Evolutionary conservation across 2,329 filamentous ascomycete species (phyloP).

Genomic region (Trichoderma aggressivum): DNA sequence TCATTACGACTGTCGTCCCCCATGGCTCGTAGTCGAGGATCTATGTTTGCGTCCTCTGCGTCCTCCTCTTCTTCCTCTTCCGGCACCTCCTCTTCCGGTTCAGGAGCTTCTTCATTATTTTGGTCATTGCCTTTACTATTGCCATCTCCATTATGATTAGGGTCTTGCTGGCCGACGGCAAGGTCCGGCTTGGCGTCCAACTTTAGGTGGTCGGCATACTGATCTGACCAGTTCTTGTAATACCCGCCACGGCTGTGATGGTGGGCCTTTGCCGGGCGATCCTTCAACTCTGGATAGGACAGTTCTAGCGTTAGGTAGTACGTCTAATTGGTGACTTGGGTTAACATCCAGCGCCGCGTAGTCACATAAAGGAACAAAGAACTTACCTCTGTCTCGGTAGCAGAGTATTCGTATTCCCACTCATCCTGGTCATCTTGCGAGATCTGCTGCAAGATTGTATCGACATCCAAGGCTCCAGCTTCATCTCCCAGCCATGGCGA

Average conservation of each 20-base stretch:
- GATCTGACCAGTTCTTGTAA: constrained; percentile 41
- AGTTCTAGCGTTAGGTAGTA: constrained; percentile 64
- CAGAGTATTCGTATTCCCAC: constrained; percentile 66
- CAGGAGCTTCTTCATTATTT: constrained; percentile 22
- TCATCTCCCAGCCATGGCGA: constrained; percentile 22
- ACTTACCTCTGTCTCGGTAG: constrained; percentile 57
- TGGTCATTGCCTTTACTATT: constrained; percentile 6
- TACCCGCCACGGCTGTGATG: constrained; percentile 46
- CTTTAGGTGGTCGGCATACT: constrained; percentile 25
- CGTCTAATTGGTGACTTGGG: constrained; percentile 41
- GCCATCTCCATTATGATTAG: constrained; percentile 18
- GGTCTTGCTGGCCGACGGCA: constrained; percentile 3
- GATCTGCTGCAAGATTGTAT: constrained; percentile 29
- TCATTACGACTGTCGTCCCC: background rate
- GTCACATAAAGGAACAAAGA: no score
- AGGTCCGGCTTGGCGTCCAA: constrained; percentile 7
- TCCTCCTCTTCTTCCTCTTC: background rate
- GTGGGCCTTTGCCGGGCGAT: constrained; percentile 38
- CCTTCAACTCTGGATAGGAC: constrained; percentile 56
- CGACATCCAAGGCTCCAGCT: constrained; percentile 29
- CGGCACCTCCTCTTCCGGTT: background rate
- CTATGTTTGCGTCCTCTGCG: constrained; percentile 32
- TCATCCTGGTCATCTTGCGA: constrained; percentile 50
- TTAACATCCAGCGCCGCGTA: background rate
- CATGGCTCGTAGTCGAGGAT: constrained; percentile 32